Base-by-base conservation (phyloP, 2,329 filamentous ascomycete genomes). In the Venturia pyrina region DNA sequence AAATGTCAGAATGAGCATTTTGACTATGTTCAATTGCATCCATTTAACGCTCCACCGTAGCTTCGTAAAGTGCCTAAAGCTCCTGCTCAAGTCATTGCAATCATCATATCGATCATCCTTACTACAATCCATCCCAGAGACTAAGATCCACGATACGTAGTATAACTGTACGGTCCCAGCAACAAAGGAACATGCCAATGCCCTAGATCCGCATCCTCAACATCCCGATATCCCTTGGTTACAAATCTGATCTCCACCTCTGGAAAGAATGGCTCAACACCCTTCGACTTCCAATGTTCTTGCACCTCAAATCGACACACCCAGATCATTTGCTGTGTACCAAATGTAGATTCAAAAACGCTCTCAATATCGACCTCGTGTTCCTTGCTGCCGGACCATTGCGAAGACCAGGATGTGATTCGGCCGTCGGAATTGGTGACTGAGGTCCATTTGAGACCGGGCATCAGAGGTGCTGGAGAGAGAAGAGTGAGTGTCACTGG, bases 121-220 rank as follows among this genome's bases (percentile, higher is more conserved):
- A 1, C 32, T 8, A 17, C 32, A n/a, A 10, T 37, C 13, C 4
- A n/a, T 59, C 15, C 48, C 13, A 28, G 21, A 53, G 11, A 53
- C 6, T 37, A 37, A 37, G 53, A 34, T 15, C 90, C 90, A 61
- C 90, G 80, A 77, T 95, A 95, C 11, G 90, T 93, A 50, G 88
- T 89, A 78, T 91, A 95, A 74, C 88, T 89, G 78, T 87, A 93
- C 40, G 90, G 90, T 69, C 88, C 87, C 77, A 93, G 75, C 75
- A 95, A 73, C 73, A 95, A 76, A 57, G 90, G 90, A 3, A 95
- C 89, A 78, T 95, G 90, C 73, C 90, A 93, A 73, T 89, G 86
- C 80, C 90, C 86, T 28, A 75, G 73, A 67, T 73, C 74, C 68
- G 69, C 71, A 69, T 70, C 66, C 81, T 69, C 70, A 63, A 68